Base-by-base conservation (phyloP, 2,329 filamentous ascomycete genomes). In the Clarireedia monteithiana region DNA sequence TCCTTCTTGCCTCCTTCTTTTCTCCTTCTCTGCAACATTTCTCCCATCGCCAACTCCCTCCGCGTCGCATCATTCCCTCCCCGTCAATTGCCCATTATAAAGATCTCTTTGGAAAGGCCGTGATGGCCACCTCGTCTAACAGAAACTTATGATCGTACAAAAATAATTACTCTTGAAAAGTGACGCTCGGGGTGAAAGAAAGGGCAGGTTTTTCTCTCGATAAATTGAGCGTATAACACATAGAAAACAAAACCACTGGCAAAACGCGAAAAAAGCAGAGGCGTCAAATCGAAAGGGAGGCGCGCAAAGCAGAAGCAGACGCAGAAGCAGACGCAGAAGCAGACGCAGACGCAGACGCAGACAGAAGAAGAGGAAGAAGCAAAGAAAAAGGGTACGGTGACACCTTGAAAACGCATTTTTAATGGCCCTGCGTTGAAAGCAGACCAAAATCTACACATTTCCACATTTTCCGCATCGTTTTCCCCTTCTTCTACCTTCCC, bases 331-430 rank as follows among this genome's bases (percentile, higher is more conserved):
- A 20, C 2, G 20, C 20, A 20, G 36, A 38, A 2, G 20, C 20
- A 20, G 36, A 4, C 15, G 15, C 9, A 4, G 15, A 38, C 36
- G 15, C 7, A 9, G 36, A 38, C 36, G 15, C 9, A 2, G 36
- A 4, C 9, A 38, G 15, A 9, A 38, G 7, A 46, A 50, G 27
- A 26, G 27, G 17, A 53, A 59, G 42, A 53, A 42, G 55, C 30
- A 45, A 9, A 53, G 23, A 38, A 56, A 59, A 67, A 65, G 66
- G 66, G 67, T 69, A 69, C 59, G 66, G 67, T 69, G 59, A 67
- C 66, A 68, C 64, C 63, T 68, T 64, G 62, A 67, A 60, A 59
- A 34, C 38, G 56, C 49, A 27, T 56, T 57, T 46, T 51, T 62
- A 48, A 55, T 55, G 23, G 48, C 53, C 46, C 52, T 58, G 60